Evolutionary conservation across 345 rosid genomes (phyloP).

Genomic region (Lepidium aucheri): DNA sequence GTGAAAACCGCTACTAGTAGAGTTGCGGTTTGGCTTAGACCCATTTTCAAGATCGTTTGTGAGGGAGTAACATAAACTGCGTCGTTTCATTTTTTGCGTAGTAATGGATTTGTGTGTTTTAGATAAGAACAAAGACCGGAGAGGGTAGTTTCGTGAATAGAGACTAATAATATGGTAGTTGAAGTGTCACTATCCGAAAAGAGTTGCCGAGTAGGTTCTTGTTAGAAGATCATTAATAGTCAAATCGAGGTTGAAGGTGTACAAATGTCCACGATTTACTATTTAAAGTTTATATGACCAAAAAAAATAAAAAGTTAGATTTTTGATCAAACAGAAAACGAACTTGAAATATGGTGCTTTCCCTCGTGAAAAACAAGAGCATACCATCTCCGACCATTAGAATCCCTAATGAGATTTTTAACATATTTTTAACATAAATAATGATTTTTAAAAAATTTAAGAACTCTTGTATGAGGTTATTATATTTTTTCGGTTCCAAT

Average conservation of each 20-base stretch:
- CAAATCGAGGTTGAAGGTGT: neutral
- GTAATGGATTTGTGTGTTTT: neutral
- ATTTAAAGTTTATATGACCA: neutral
- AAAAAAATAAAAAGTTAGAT: neutral
- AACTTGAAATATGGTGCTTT: neutral
- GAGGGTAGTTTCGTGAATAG: neutral
- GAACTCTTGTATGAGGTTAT: too few relatives aligned
- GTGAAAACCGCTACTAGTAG: conserved; percentile 38
- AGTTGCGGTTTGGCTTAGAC: conserved; percentile 30
- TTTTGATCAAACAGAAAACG: too few relatives aligned
- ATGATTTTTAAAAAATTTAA: too few relatives aligned
- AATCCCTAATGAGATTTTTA: too few relatives aligned
- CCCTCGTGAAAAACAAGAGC: neutral
- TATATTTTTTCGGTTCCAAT: too few relatives aligned
- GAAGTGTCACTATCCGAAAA: conserved; percentile 13
- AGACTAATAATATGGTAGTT: neutral
- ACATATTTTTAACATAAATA: too few relatives aligned
- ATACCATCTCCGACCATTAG: too few relatives aligned
- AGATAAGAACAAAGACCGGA: neutral
- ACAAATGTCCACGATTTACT: neutral
- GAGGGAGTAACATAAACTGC: neutral
- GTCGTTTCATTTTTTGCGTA: neutral
- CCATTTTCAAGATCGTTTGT: neutral
- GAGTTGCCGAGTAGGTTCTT: conserved; percentile 27
- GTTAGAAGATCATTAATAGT: conserved; percentile 23